phyloP scores from a whole-genome alignment of 306 rosid genomes.

The Vigna angularis region DNA sequence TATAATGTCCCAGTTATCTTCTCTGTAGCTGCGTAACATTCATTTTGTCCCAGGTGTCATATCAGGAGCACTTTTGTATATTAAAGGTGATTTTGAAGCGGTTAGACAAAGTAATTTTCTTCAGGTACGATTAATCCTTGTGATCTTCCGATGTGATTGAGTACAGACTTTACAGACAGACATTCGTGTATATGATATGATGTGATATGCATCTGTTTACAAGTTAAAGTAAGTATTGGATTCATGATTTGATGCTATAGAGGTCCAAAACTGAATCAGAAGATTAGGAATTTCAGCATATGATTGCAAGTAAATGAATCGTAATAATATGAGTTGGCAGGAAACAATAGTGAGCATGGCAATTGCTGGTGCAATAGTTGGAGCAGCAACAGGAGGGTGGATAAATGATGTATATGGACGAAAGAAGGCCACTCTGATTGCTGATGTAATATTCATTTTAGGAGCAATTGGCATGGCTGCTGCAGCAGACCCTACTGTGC shows the following conservation, averaged over 20 bases:
- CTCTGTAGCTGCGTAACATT: not conserved
- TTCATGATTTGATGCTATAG: not conserved
- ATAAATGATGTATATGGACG: slow-evolving; percentile 79
- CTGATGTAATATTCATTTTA: slow-evolving; percentile 67
- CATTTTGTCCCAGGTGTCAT: slow-evolving; percentile 46
- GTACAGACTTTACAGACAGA: not conserved
- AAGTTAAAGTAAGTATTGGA: not conserved
- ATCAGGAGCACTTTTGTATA: slow-evolving; percentile 57
- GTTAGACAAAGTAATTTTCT: slow-evolving; percentile 48
- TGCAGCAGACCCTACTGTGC: slow-evolving; percentile 74
- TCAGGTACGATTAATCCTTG: slow-evolving; percentile 26
- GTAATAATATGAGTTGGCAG: slow-evolving; percentile 13
- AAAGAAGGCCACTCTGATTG: slow-evolving; percentile 78
- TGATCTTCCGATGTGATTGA: not conserved
- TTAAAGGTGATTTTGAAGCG: slow-evolving; percentile 52
- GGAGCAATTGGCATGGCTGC: slow-evolving; percentile 82
- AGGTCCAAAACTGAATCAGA: not conserved
- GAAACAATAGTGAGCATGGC: slow-evolving; percentile 96
- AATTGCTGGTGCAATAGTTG: slow-evolving; percentile 79
- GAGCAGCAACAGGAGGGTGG: slow-evolving; percentile 91
- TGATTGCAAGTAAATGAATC: not conserved
- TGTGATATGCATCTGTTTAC: not conserved
- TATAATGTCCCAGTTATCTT: not conserved
- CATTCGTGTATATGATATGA: not conserved
- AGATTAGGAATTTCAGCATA: not conserved